A percentile compares a stretch with the other conserved stretches of the same genome.
phyloP scores from a whole-genome alignment of 352 stramenopile genomes.

The Phytophthora brassicae region DNA sequence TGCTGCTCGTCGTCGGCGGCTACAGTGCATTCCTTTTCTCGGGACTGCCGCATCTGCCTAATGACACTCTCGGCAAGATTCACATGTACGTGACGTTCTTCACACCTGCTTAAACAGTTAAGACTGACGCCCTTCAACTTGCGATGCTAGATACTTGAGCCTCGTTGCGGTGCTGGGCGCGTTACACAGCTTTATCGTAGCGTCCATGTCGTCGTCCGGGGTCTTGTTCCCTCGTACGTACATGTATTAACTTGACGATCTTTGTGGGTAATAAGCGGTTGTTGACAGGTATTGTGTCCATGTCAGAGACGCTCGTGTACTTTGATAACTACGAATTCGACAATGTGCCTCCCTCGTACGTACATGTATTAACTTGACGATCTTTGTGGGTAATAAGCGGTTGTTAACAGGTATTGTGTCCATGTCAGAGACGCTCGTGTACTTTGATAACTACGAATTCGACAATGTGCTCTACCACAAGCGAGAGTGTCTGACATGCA shows the following conservation, averaged over 20 bases:
- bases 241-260: neutral
- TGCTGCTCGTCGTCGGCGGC: slow-evolving; percentile 57
- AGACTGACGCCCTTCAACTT: neutral
- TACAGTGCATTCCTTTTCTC: slow-evolving; percentile 57
- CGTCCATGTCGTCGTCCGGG: slow-evolving; percentile 43
- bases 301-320: slow-evolving; percentile 44
- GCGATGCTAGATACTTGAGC: slow-evolving; percentile 35
- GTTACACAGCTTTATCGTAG: slow-evolving; percentile 53
- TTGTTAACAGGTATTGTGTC: neutral
- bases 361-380: neutral
- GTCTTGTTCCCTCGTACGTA: slow-evolving; percentile 47
- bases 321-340: slow-evolving; percentile 66
- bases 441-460: slow-evolving; percentile 59
- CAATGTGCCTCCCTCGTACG: slow-evolving; percentile 41
- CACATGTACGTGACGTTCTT: slow-evolving; percentile 34
- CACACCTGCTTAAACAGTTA: neutral
- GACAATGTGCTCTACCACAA: slow-evolving; percentile 48
- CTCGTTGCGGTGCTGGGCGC: slow-evolving; percentile 38
- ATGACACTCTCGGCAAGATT: slow-evolving; percentile 34
- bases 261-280: neutral
- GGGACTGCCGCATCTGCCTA: slow-evolving; percentile 47
- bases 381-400: neutral
- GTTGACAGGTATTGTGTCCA: neutral
- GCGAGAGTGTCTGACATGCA: slow-evolving; percentile 47
- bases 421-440: slow-evolving; percentile 42